Evolutionary conservation across 2,329 filamentous ascomycete species (phyloP), one percentile per base, ranked within the genome.

Genomic region (Cladosporium oxysporum): DNA sequence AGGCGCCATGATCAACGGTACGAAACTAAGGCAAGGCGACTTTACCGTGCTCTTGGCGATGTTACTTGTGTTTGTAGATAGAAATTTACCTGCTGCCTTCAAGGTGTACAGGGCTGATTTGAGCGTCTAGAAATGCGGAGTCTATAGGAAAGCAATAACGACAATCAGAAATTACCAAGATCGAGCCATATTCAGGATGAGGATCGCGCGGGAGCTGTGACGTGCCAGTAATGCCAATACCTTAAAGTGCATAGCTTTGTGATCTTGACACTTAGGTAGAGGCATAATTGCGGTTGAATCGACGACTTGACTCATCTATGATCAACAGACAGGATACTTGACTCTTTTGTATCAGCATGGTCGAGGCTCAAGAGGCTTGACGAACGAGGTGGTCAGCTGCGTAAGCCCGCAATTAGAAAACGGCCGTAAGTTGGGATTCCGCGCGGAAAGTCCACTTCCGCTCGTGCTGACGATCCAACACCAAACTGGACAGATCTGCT

Each of bases 401-500:
- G 29, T 12, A 35, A 41, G 33, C 33, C 55, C 29, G 55, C 55
- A 58, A 41, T 58, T 58, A 41, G 55, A 41, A 41, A 23, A 23
- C 49, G 23, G 55, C 28, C 18, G 52, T 31, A 55, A 21, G 31
- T 33, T 33, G 18, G 28, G 18, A 12, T 58, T 41, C 31, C 55
- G 55, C 55, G 55, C 55, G 55, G 55, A 58, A 58, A 58, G 33
- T 41, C 55, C 4, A 26, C 16, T 58, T 41, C 55, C 55, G 55
- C 33, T 26, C 14, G 12, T 21, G 55, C 31, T 58, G 55, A 58
- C 33, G 21, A 41, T 58, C 55, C 33, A 33, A 23, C 33, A 41
- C 28, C 52, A 55, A 31, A 33, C 23, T 23, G 55, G 33, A 26
- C 33, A 35, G n/a, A 37, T 41, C 33, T 37, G 55, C 31, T 58